Conservation (phyloP, 31 red algal species). For the Bonnemaisonia californica region DNA sequence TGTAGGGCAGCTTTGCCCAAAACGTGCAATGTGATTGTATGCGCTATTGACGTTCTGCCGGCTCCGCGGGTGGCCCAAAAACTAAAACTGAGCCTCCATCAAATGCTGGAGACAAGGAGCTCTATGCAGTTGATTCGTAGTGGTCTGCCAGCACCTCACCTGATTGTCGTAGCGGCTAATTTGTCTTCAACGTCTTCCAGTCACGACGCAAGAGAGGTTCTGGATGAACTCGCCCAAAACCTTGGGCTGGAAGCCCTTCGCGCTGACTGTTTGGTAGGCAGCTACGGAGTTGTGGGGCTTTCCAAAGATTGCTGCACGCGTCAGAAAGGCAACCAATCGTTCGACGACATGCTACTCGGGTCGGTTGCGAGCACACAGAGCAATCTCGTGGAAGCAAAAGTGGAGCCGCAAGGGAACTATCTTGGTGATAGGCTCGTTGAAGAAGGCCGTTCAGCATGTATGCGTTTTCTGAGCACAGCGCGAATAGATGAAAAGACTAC, state of each 20-base stretch:
- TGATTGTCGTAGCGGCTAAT: not conserved
- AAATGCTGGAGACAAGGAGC: not conserved
- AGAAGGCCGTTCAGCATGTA: not conserved
- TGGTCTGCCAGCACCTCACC: not conserved
- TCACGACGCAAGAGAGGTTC: not conserved
- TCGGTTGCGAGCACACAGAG: not conserved
- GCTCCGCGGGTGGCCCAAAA: too few relatives aligned
- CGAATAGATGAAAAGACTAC: not conserved
- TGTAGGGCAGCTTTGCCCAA: not conserved
- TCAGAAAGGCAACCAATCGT: not conserved
- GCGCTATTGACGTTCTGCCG: not conserved
- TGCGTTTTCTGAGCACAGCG: not conserved
- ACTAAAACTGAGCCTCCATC: not conserved
- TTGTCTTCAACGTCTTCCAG: not conserved
- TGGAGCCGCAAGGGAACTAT: not conserved
- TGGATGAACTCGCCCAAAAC: not conserved
- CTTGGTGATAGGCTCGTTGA: not conserved
- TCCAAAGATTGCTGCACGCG: not conserved
- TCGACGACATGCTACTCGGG: not conserved
- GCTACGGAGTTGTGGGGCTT: not conserved
- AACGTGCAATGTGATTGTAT: not conserved
- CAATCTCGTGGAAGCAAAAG: not conserved
- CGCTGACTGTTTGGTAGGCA: not conserved
- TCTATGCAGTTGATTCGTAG: not conserved
- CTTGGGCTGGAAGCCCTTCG: not conserved